A percentile compares a stretch with the other conserved stretches of the same genome.
phyloP scores from a whole-genome alignment of 2,329 filamentous ascomycete species.

The Ceratocystis eucalypticola region DNA sequence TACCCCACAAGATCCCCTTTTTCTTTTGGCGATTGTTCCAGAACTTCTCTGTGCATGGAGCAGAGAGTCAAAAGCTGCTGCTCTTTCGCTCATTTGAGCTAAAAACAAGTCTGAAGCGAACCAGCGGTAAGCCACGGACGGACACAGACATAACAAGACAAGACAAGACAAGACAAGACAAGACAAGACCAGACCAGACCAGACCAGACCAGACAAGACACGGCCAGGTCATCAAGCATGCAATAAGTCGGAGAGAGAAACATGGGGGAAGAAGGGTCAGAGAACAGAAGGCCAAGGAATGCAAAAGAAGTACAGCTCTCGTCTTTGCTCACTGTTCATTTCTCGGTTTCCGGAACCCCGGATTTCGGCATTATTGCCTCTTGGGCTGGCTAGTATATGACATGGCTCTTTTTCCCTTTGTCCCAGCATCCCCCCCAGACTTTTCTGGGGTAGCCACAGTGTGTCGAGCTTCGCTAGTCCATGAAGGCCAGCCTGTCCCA shows the following conservation, averaged over 20 bases:
- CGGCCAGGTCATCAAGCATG: background rate
- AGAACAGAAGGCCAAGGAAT: background rate
- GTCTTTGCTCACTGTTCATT: background rate
- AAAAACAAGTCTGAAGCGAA: slow-evolving; percentile 1
- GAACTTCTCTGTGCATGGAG: background rate
- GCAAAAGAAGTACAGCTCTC: background rate
- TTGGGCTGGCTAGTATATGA: background rate
- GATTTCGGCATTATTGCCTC: background rate
- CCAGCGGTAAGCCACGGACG: background rate
- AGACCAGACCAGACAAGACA: background rate
- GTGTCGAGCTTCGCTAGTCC: background rate
- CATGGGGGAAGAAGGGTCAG: background rate
- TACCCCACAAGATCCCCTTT: background rate
- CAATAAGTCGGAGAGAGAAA: background rate
- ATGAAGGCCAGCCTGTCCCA: background rate
- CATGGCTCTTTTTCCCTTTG: background rate
- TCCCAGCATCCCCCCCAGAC: background rate
- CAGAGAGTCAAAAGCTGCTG: background rate
- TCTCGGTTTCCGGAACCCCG: background rate
- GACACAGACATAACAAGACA: background rate
- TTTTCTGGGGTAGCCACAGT: background rate
- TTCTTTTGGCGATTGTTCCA: background rate
- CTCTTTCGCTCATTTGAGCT: background rate
- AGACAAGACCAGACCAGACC: no score
- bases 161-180: background rate